A percentile compares a stretch with the other conserved stretches of the same genome.
phyloP scores from a whole-genome alignment of 2,329 filamentous ascomycete genomes.

The Penicillium sp. region DNA sequence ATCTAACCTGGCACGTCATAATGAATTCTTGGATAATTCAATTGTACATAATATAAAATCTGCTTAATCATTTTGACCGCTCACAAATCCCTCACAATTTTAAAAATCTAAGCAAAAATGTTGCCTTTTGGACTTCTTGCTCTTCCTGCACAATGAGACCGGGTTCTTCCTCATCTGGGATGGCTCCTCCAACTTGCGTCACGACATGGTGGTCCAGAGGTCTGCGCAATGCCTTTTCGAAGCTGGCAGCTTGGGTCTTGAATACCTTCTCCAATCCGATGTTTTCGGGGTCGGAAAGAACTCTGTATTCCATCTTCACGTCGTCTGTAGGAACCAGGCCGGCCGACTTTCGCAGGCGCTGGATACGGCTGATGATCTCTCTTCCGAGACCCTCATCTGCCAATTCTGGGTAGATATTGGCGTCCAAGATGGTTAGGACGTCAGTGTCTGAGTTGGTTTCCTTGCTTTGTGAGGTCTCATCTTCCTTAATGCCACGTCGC shows the following conservation, averaged over 20 bases:
- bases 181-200: slow-evolving; percentile 51
- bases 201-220: slow-evolving; percentile 68
- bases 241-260: slow-evolving; percentile 60
- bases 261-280: slow-evolving; percentile 70
- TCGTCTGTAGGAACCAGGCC: slow-evolving; percentile 88
- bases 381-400: slow-evolving; percentile 83
- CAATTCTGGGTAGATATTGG: slow-evolving; percentile 75
- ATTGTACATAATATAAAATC: slow-evolving; percentile 5
- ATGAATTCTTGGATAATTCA: slow-evolving; percentile 5
- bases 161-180: slow-evolving; percentile 50
- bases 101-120: slow-evolving; percentile 70
- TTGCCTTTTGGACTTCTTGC: slow-evolving; percentile 80
- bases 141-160: slow-evolving; percentile 74
- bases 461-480: slow-evolving; percentile 65
- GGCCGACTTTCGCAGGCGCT: slow-evolving; percentile 89
- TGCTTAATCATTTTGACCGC: background rate
- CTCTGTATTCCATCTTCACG: slow-evolving; percentile 87
- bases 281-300: slow-evolving; percentile 73
- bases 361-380: slow-evolving; percentile 89
- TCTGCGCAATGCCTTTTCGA: slow-evolving; percentile 74
- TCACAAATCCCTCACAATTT: slow-evolving; percentile 54
- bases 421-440: slow-evolving; percentile 86
- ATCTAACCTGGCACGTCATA: background rate
- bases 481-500: slow-evolving; percentile 71
- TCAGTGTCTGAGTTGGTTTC: slow-evolving; percentile 88